Evolutionary conservation across 2,329 filamentous ascomycete genomes (phyloP).

Genomic region (Mycosphaerella sp.): DNA sequence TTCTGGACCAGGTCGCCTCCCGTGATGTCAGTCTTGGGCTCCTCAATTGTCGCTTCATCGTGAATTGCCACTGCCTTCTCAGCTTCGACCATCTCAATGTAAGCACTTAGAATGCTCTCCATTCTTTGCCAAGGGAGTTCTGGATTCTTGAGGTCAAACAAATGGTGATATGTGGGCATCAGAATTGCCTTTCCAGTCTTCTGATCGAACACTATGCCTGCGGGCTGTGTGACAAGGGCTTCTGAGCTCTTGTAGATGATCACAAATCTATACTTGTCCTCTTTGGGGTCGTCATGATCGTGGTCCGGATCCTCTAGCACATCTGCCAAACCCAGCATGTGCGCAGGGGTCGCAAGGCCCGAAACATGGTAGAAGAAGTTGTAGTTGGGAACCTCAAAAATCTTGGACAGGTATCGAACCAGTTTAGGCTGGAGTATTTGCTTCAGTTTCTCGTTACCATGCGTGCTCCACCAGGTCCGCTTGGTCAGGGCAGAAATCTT

Average conservation of each 20-base stretch:
- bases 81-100: conserved; percentile 33
- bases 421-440: conserved; percentile 26
- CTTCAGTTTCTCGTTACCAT: conserved; percentile 27
- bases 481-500: conserved; percentile 29
- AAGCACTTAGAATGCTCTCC: conserved; percentile 32
- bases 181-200: conserved; percentile 28
- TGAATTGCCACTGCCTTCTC: conserved; percentile 33
- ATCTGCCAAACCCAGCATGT: conserved; percentile 30
- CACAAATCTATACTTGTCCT: conserved; percentile 30
- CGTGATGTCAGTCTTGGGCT: conserved; percentile 11
- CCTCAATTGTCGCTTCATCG: conserved; percentile 22
- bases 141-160: conserved; percentile 29
- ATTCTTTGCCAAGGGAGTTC: conserved; percentile 33
- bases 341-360: conserved; percentile 25
- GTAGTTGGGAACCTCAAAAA: conserved; percentile 31
- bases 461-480: conserved; percentile 31
- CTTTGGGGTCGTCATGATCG: conserved; percentile 14
- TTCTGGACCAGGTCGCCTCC: conserved; percentile 19
- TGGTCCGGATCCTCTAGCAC: conserved; percentile 29
- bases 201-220: conserved; percentile 32
- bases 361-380: conserved; percentile 33
- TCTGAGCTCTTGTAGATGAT: conserved; percentile 29
- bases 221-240: conserved; percentile 30
- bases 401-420: conserved; percentile 29
- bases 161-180: conserved; percentile 34